phyloP scores from a whole-genome alignment of 495 filamentous ascomycete genomes.

The Penicillium macrosclerotiorum region DNA sequence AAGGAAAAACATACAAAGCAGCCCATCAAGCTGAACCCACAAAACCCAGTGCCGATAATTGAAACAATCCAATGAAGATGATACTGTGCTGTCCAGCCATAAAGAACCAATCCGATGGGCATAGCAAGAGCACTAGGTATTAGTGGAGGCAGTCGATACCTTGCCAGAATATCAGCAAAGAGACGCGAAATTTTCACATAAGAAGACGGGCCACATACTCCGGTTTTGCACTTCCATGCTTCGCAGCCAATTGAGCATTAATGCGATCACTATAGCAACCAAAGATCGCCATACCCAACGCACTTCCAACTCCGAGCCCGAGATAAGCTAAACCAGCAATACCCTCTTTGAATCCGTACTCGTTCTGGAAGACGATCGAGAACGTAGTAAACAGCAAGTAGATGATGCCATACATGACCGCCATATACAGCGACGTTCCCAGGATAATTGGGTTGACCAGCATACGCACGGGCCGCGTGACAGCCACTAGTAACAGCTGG shows the following conservation, averaged over 20 bases:
- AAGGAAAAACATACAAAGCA: no score
- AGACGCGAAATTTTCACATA: conserved; percentile 3
- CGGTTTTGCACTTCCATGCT: not conserved
- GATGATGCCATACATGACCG: conserved; percentile 59
- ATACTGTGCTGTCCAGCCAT: conserved; percentile 59
- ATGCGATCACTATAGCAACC: not conserved
- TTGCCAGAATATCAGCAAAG: no score
- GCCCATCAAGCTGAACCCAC: conserved; percentile 51
- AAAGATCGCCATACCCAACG: not conserved
- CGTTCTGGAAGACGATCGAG: conserved; percentile 44
- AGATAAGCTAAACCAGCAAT: conserved; percentile 11
- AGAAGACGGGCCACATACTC: conserved; percentile 2
- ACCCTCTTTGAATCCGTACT: conserved; percentile 44
- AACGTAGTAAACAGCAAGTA: conserved; percentile 62
- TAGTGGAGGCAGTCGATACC: no score
- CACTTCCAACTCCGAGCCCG: conserved; percentile 5
- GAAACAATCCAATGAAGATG: conserved; percentile 55
- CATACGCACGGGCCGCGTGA: conserved; percentile 4
- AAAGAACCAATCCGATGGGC: conserved; percentile 59
- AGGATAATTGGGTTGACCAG: conserved; percentile 56
- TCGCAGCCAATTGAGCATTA: not conserved
- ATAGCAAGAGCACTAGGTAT: no score
- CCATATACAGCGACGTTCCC: conserved; percentile 54
- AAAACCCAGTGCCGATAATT: conserved; percentile 38
- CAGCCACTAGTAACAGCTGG: conserved; percentile 6